Percentiles rank a stretch among this genome's conserved stretches.
These are phyloP conservation scores for Wickerhamomyces queroliae DNA, from an alignment of 805 yeast species.

Conservation along the genomic window DNA sequence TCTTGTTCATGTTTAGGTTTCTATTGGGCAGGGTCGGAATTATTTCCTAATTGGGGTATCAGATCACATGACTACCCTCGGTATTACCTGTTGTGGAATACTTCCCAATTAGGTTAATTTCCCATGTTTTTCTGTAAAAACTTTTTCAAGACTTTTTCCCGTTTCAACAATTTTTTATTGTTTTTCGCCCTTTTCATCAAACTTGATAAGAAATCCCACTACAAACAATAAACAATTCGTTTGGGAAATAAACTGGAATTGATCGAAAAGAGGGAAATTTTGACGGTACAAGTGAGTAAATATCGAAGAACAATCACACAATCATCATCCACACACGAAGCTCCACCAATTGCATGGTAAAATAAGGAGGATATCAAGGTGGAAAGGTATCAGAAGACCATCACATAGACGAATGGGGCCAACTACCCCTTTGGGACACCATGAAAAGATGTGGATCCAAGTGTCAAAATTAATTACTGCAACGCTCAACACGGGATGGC, in stretches of 20 bases:
- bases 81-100: background rate
- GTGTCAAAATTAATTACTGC: background rate
- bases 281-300: background rate
- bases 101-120: background rate
- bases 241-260: background rate
- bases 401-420: slow-evolving; percentile 11
- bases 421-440: slow-evolving; percentile 19
- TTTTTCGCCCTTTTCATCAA: slow-evolving; percentile 10
- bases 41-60: too few species aligned
- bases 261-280: background rate
- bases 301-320: too few species aligned
- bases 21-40: too few species aligned
- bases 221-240: background rate
- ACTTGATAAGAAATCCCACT: background rate
- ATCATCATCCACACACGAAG: too few species aligned
- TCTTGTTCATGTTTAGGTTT: too few species aligned
- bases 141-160: slow-evolving; percentile 12
- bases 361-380: background rate
- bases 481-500: too few species aligned
- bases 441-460: background rate
- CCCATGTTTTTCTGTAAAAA: background rate
- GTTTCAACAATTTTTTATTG: slow-evolving; percentile 4
- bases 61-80: background rate
- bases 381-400: too few species aligned
- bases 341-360: background rate